Conservation (phyloP, 805 yeast genomes). For the Kockiozyma suomiensis region DNA sequence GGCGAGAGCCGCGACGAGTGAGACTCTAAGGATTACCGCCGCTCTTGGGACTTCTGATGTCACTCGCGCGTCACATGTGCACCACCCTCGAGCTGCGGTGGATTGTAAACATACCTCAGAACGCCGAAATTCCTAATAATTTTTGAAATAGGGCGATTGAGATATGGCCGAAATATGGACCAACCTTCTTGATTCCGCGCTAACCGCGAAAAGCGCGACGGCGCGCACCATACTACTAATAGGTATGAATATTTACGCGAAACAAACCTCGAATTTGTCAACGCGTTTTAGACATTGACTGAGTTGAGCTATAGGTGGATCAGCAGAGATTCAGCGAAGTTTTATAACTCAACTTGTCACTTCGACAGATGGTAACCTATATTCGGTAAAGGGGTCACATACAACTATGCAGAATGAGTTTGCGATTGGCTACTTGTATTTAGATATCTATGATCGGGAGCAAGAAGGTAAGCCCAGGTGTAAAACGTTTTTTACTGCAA, state of each 20-base stretch:
- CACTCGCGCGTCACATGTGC: slow-evolving; percentile 4
- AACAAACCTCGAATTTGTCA: no score
- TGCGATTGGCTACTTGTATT: slow-evolving; percentile 38
- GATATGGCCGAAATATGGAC: slow-evolving; percentile 21
- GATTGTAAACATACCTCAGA: no score
- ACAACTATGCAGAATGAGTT: slow-evolving; percentile 29
- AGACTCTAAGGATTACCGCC: neutral
- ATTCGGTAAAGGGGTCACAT: slow-evolving; percentile 9
- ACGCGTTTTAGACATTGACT: neutral
- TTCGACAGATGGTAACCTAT: slow-evolving; percentile 7
- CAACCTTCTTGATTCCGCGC: slow-evolving; percentile 18
- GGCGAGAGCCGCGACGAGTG: neutral
- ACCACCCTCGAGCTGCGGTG: neutral
- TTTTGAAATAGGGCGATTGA: no score
- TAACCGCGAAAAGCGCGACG: neutral
- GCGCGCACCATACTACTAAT: slow-evolving; percentile 12
- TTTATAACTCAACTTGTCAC: slow-evolving; percentile 14
- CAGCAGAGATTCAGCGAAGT: slow-evolving; percentile 9
- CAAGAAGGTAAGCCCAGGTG: slow-evolving; percentile 27
- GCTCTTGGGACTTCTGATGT: slow-evolving; percentile 1
- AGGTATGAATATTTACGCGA: slow-evolving; percentile 2
- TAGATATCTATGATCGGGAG: slow-evolving; percentile 37
- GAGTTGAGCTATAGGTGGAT: slow-evolving; percentile 6
- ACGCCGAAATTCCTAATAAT: no score
- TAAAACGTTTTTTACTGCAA: neutral